Percentiles rank a stretch among this genome's conserved stretches.
Evolutionary conservation across 2,329 filamentous ascomycete genomes (phyloP).

Genomic region (Triangularia verruculosa): DNA sequence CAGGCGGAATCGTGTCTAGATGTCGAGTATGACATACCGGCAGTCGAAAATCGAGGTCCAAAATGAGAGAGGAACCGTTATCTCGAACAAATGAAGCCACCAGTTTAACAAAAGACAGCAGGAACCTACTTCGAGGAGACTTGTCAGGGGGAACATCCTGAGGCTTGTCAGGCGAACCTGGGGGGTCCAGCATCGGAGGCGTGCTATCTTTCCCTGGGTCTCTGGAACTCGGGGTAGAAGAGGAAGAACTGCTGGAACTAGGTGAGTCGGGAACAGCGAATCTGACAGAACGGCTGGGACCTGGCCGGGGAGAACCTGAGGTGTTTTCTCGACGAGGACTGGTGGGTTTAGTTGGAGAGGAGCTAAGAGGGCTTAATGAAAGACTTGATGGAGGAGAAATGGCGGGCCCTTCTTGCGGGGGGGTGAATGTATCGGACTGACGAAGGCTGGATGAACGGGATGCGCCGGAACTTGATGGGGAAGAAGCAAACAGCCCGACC

Average conservation of each 20-base stretch:
- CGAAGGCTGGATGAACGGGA: too few relatives aligned
- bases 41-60: background rate
- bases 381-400: background rate
- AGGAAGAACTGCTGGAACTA: background rate
- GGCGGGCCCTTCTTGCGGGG: background rate
- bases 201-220: background rate
- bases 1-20: background rate
- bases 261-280: too few relatives aligned
- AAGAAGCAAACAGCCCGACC: too few relatives aligned
- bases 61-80: background rate
- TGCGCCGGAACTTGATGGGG: too few relatives aligned
- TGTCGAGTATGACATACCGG: background rate
- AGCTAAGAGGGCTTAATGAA: background rate
- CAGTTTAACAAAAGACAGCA: background rate
- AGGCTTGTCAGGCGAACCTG: background rate
- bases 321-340: too few relatives aligned
- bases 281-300: background rate
- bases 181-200: background rate
- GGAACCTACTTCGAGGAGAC: background rate
- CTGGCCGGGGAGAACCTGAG: background rate
- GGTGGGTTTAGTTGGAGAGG: background rate
- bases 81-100: background rate
- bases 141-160: background rate
- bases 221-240: background rate
- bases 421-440: too few relatives aligned